Evolutionary conservation across 2,329 filamentous ascomycete species (phyloP), one percentile per base, ranked within the genome.

Genomic region (Diplodia sapinea): DNA sequence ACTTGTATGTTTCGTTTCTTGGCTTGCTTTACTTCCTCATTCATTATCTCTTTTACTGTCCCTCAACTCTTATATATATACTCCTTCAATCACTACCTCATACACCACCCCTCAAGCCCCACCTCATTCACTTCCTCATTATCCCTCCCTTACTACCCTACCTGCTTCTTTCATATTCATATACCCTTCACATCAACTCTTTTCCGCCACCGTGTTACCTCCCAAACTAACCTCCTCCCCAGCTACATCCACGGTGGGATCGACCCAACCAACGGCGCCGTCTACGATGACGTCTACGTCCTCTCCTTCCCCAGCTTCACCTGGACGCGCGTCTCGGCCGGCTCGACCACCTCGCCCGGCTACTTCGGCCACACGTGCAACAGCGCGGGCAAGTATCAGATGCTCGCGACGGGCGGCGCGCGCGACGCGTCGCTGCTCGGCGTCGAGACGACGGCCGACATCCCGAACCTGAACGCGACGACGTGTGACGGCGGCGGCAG

Each of bases 161-260:
- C 4, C 8, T 11, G 5, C 31, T 33, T 29, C 17, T 17, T 26
- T 26, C 23, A 26, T 26, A 2, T 26, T 26, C 23, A 26, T 26
- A 26, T 26, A 26, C 23, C 23, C 23, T 26, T 26, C 23, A 26
- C 23, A 26, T 26, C 23, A 26, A 26, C 23, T 2, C 23, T 2
- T 26, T 26, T 26, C 23, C 23, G 23, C 23, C 23, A 26, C 23
- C 23, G 23, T 26, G 23, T 26, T 26, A 26, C 23, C 23, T 26
- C 23, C 2, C n/a, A 0, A 20, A 29, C 57, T 62, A 23, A 62
- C 29, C 8, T 15, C 59, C 50, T 31, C 31, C 8, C 2, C 43
- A 65, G 62, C 49, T 78, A 75, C 49, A 50, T 86, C 62, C 85
- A 85, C 66, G 84, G 84, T n/a, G 84, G 84, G 7, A 76, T 75